These are phyloP conservation scores for Phytopythium kandeliae DNA, from an alignment of 352 stramenopile genomes.

Conservation along the genomic window DNA sequence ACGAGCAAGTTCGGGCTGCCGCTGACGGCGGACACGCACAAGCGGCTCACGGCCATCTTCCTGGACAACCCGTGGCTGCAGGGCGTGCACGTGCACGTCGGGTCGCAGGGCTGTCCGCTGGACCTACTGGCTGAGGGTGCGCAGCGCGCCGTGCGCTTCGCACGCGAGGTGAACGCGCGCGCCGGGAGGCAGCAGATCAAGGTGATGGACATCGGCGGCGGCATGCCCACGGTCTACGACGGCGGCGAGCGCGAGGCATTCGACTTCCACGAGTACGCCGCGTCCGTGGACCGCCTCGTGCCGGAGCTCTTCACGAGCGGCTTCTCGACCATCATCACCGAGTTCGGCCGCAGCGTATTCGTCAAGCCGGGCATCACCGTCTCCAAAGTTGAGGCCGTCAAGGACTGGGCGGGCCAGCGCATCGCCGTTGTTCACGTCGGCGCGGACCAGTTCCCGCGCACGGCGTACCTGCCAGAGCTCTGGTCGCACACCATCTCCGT, in stretches of 20 bases:
- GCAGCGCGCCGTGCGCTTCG: conserved; percentile 69
- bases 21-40: conserved; percentile 45
- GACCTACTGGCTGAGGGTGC: conserved; percentile 79
- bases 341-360: conserved; percentile 88
- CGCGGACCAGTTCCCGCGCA: conserved; percentile 87
- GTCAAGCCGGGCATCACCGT: conserved; percentile 85
- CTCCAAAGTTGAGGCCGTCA: conserved; percentile 86
- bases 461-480: conserved; percentile 77
- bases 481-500: conserved; percentile 84
- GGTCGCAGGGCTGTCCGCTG: conserved; percentile 82
- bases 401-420: conserved; percentile 71
- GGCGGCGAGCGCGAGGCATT: conserved; percentile 59
- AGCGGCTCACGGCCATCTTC: conserved; percentile 50
- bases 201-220: conserved; percentile 90
- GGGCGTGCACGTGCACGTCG: conserved; percentile 87
- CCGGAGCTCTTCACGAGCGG: conserved; percentile 82
- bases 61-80: conserved; percentile 78
- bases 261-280: conserved; percentile 79
- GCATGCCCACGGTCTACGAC: conserved; percentile 86
- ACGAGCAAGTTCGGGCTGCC: conserved; percentile 91
- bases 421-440: conserved; percentile 88
- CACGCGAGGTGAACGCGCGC: conserved; percentile 61
- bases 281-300: conserved; percentile 49
- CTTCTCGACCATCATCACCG: conserved; percentile 84
- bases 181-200: conserved; percentile 58